Conservation (phyloP, 2,329 filamentous ascomycete genomes). For the Ophiostoma novo-ulmi region DNA sequence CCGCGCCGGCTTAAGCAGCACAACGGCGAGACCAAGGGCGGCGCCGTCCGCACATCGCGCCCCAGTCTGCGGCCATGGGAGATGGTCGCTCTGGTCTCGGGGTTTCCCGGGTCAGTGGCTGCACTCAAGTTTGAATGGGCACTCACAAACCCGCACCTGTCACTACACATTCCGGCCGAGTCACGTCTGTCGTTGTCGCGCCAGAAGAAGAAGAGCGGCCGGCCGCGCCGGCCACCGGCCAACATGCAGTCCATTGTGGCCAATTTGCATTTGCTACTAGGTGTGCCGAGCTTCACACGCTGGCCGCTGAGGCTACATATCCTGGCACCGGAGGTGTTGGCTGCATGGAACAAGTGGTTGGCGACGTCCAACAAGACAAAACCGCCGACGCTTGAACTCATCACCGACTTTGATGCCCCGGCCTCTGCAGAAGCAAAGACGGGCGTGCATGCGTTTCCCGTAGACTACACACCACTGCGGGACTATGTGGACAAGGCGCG, state of each 20-base stretch:
- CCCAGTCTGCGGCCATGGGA: constrained; percentile 76
- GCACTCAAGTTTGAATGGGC: constrained; percentile 97
- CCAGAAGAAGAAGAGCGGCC: constrained; percentile 48
- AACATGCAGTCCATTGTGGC: constrained; percentile 65
- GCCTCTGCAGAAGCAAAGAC: not conserved
- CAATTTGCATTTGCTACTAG: constrained; percentile 74
- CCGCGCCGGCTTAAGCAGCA: constrained; percentile 81
- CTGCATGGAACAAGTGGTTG: constrained; percentile 60
- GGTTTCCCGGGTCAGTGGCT: constrained; percentile 80
- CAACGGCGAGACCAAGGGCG: constrained; percentile 78
- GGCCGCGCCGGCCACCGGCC: constrained; percentile 52
- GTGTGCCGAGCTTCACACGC: constrained; percentile 69
- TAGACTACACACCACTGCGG: constrained; percentile 52
- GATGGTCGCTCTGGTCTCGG: constrained; percentile 79
- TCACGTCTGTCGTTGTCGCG: constrained; percentile 54
- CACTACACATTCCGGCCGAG: constrained; percentile 66
- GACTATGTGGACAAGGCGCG: constrained; percentile 52
- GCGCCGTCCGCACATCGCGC: constrained; percentile 69
- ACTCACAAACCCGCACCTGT: constrained; percentile 77
- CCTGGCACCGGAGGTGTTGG: constrained; percentile 64
- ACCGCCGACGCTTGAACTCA: not conserved
- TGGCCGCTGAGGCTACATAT: constrained; percentile 84
- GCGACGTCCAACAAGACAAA: not conserved
- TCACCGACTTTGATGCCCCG: not conserved
- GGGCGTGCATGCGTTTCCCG: constrained; percentile 46